phyloP scores from a whole-genome alignment of 2,329 filamentous ascomycete species.

The Colletotrichum tamarilloi region DNA sequence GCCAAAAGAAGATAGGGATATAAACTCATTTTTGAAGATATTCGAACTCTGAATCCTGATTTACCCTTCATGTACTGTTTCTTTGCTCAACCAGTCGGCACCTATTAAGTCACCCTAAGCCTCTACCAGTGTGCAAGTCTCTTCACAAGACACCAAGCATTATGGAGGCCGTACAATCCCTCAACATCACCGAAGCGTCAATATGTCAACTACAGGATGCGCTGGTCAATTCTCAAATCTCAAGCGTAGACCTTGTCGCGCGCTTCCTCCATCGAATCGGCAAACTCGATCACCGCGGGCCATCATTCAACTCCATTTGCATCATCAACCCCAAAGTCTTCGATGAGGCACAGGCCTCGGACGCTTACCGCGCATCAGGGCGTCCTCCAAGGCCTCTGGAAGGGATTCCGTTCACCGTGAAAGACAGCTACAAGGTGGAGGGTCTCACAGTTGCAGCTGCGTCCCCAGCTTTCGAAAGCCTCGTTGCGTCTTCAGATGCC shows the following conservation, averaged over 20 bases:
- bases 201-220: slow-evolving; percentile 41
- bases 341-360: slow-evolving; percentile 43
- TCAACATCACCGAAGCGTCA: slow-evolving; percentile 41
- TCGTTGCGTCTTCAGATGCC: slow-evolving; percentile 64
- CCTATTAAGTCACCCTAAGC: not conserved
- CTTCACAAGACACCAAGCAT: not conserved
- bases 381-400: slow-evolving; percentile 50
- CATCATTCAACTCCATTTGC: slow-evolving; percentile 42
- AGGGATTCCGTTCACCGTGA: slow-evolving; percentile 68
- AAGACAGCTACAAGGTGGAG: slow-evolving; percentile 66
- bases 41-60: not conserved
- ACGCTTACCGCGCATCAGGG: slow-evolving; percentile 40
- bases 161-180: not conserved
- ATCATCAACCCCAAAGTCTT: slow-evolving; percentile 42
- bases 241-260: slow-evolving; percentile 43
- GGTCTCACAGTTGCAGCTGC: slow-evolving; percentile 65
- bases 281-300: slow-evolving; percentile 40
- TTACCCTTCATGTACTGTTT: not conserved
- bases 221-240: slow-evolving; percentile 34
- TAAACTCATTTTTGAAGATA: not conserved
- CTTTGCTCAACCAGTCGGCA: not conserved
- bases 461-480: slow-evolving; percentile 62
- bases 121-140: not conserved
- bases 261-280: slow-evolving; percentile 42
- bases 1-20: not conserved